These are phyloP conservation scores for Filosporella fistucella DNA, from an alignment of 495 filamentous ascomycete species.

Conservation along the genomic window DNA sequence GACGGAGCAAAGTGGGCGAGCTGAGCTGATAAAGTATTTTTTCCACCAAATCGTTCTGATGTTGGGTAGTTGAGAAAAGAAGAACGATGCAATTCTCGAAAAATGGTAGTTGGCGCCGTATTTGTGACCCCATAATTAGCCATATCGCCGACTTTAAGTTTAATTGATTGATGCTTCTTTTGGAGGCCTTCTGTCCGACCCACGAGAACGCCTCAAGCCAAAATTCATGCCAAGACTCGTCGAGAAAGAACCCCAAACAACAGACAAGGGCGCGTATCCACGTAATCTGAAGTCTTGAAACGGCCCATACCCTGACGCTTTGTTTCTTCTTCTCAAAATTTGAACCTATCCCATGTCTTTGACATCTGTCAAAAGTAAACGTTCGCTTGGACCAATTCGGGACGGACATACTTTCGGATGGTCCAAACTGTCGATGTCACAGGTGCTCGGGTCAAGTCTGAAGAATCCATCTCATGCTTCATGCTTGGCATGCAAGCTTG, in stretches of 20 bases:
- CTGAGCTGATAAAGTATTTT: too few species aligned
- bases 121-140: too few species aligned
- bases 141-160: too few species aligned
- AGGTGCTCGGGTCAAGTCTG: slow-evolving; percentile 10
- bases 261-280: neutral
- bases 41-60: too few species aligned
- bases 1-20: neutral
- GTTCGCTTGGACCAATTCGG: slow-evolving; percentile 12
- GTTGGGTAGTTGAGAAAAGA: too few species aligned
- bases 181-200: too few species aligned
- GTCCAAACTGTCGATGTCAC: slow-evolving; percentile 20
- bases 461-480: slow-evolving; percentile 20
- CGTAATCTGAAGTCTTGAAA: slow-evolving; percentile 21
- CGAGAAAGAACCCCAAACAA: too few species aligned
- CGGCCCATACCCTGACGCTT: slow-evolving; percentile 4
- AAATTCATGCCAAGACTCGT: too few species aligned
- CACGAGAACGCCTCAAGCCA: too few species aligned
- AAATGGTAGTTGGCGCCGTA: too few species aligned
- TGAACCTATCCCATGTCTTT: slow-evolving; percentile 14
- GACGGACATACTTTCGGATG: slow-evolving; percentile 14
- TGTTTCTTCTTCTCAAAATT: slow-evolving; percentile 12
- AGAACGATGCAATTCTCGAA: too few species aligned
- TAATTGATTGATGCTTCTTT: too few species aligned
- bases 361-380: slow-evolving; percentile 14
- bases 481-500: slow-evolving; percentile 18